Evolutionary conservation across 2,329 filamentous ascomycete species (phyloP).

Genomic region (Paraconiothyrium brasiliense): DNA sequence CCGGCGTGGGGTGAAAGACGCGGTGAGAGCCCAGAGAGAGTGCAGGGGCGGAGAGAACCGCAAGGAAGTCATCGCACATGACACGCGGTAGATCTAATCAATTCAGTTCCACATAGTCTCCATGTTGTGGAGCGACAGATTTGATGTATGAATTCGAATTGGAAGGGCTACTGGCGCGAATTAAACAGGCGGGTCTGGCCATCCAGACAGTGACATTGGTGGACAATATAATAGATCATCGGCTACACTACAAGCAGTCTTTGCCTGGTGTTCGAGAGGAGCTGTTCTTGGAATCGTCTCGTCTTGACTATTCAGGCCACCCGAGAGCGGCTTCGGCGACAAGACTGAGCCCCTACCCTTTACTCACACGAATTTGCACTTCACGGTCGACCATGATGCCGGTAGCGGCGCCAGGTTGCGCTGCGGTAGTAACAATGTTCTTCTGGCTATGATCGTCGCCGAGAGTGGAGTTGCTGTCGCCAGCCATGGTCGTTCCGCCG

Average conservation of each 20-base stretch:
- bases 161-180: neutral
- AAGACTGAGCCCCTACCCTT: neutral
- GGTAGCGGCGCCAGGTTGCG: neutral
- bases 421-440: slow-evolving; percentile 11
- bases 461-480: slow-evolving; percentile 17
- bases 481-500: slow-evolving; percentile 15
- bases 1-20: neutral
- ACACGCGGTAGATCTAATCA: neutral
- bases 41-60: neutral
- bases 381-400: slow-evolving; percentile 7
- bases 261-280: neutral
- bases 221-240: neutral
- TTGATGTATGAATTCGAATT: neutral
- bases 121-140: neutral
- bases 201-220: neutral
- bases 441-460: slow-evolving; percentile 17
- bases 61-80: neutral
- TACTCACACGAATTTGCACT: slow-evolving; percentile 3
- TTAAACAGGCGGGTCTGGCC: neutral
- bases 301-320: neutral
- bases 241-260: neutral
- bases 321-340: neutral
- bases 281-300: neutral
- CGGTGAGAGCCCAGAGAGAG: neutral
- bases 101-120: neutral